phyloP scores from a whole-genome alignment of 768 basidiomycete species.

The Clathrus columnatus region DNA sequence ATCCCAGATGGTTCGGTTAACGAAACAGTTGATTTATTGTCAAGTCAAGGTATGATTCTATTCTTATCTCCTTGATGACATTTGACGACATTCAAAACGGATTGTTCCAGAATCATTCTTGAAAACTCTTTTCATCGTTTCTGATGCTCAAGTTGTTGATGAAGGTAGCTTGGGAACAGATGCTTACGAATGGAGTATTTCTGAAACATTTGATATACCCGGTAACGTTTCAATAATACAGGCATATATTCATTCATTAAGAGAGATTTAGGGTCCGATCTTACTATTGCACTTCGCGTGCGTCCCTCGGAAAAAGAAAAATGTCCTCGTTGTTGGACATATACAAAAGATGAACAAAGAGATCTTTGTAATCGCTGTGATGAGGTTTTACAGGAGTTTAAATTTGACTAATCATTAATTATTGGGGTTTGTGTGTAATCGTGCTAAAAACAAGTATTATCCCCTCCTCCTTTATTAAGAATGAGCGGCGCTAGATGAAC shows the following conservation, averaged over 20 bases:
- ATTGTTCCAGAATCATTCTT: conserved; percentile 59
- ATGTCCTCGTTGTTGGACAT: conserved; percentile 91
- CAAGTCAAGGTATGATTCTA: conserved; percentile 13
- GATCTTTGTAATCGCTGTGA: conserved; percentile 61
- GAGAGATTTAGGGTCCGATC: too few relatives aligned
- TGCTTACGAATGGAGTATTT: conserved; percentile 35
- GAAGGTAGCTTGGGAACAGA: conserved; percentile 32
- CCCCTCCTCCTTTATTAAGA: not conserved
- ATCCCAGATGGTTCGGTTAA: conserved; percentile 30
- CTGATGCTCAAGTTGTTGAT: conserved; percentile 49
- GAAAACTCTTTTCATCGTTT: conserved; percentile 74
- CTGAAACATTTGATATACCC: not conserved
- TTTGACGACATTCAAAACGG: not conserved
- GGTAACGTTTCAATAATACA: too few relatives aligned
- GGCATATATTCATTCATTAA: too few relatives aligned
- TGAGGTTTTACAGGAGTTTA: conserved; percentile 11
- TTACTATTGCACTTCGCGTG: conserved; percentile 40
- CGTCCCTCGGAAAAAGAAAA: conserved; percentile 54
- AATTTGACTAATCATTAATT: too few relatives aligned
- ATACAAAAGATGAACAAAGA: conserved; percentile 42
- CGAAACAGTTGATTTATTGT: conserved; percentile 31
- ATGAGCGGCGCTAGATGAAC: conserved; percentile 1
- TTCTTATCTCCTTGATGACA: not conserved
- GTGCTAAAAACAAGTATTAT: too few relatives aligned
- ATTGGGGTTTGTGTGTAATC: too few relatives aligned